Base-by-base conservation (phyloP, 2,329 filamentous ascomycete genomes). In the Fusarium lyarnte region DNA sequence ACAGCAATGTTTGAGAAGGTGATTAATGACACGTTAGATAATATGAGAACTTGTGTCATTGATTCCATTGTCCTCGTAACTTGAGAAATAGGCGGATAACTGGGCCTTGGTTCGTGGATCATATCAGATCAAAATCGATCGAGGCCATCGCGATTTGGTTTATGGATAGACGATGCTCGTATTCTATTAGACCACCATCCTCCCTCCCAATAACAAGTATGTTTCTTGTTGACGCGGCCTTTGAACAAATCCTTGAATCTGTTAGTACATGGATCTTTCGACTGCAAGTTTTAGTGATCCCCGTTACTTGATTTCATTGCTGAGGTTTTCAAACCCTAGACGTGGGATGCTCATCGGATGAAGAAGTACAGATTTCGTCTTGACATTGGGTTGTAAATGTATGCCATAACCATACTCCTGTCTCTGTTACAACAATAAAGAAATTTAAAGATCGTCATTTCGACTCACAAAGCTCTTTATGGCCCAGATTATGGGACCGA, bases 51-150 rank as follows among this genome's bases (percentile, higher is more conserved):
- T 12, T 4, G 5, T 21, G 10, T 23, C 31, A 9, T 8, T 35
- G 6, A 12, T 16, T 11, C 10, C n/a, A 14, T 49, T 33, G 16
- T 16, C 8, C 12, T 23, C 17, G 12, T 51, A 23, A 29, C 46
- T 33, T 11, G 23, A 58, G 19, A 8, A 29, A 17, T n/a, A 33
- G 21, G 16, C 6, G 7, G 11, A 19, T 29, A 8, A 12, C 23
- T 42, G 3, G 31, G 16, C n/a, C 17, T 39, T 33, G 12, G 9
- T 33, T 52, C 13, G 35, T 21, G 13, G 35, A 35, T 38, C n/a
- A 57, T 27, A 46, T 57, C 29, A 46, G 25, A 54, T 31, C 51
- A 54, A 42, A 23, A 41, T 31, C 51, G 35, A 57, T 57, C 29
- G 39, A 33, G 29, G 29, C 9, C 39, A 46, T 57, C 53, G 13